Evolutionary conservation across 1,284 basidiomycete species (phyloP), one percentile per base, ranked within the genome.

Genomic region (Ganoderma meredithae): DNA sequence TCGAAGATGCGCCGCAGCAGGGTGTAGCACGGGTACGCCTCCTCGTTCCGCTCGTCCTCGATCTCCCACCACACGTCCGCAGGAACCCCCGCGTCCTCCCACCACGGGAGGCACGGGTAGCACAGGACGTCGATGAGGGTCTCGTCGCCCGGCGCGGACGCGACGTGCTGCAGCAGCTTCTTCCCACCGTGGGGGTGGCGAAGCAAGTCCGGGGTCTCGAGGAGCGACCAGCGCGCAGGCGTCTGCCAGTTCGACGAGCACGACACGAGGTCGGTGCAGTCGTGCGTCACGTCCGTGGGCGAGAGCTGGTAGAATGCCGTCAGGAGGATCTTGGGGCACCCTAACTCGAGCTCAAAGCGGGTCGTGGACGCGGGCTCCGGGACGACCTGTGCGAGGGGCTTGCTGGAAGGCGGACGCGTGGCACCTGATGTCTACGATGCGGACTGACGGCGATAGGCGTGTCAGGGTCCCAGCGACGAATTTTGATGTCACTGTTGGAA

Each of bases 261-360:
- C n/a, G n/a, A n/a, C n/a, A n/a, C n/a, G n/a, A n/a, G n/a, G n/a
- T n/a, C n/a, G n/a, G n/a, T n/a, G n/a, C n/a, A n/a, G n/a, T n/a
- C n/a, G n/a, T n/a, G n/a, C n/a, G n/a, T 13, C 0, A 33, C 17
- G 33, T 40, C 56, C 33, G 56, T 65, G 61, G 63, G 62, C 19
- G 67, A 49, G 52, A 92, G 82, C 44, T 47, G 88, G 76, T 91
- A 91, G 73, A 91, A 85, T 0, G 89, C 89, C 17, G 88, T 83
- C 2, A 87, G 86, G 15, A 92, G 82, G 63, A 91, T 73, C 1
- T 82, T 78, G 3, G 81, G 79, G 0, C 89, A 74, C 44, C 82
- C 82, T 66, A 90, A 85, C 66, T 90, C 86, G 31, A 86, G 77
- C 1, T 89, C 88, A 69, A 91, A 84, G 65, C 87, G 83, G 77